Base-by-base conservation (phyloP, 257 asterid species). In the Solanum ossicruentum region DNA sequence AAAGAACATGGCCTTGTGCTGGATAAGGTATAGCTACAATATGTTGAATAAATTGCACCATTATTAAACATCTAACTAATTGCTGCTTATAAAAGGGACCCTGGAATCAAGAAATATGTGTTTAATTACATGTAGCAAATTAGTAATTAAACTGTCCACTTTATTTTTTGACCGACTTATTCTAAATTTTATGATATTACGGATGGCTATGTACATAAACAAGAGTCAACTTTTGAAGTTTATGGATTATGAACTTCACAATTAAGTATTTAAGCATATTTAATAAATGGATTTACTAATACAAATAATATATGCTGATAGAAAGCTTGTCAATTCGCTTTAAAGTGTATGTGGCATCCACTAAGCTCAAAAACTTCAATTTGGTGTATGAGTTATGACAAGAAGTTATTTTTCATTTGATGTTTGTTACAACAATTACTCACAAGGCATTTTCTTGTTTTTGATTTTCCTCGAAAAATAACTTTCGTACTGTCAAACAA, bases 1-100 rank as follows among this genome's bases (percentile, higher is more conserved):
- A 95, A 60, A 94, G 89, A 6, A 94, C 97, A 85, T 93, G 97
- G 63, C 97, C 98, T 84, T 94, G 98, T 79, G 95, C 97, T 83
- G 97, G 98, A 87, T 86, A 92, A 13, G 98, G 93, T 39, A 94
- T 36, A 12, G 88, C 91, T 45, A 93, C 4, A 75, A 92, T 88
- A 82, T 92, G 98, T 78, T 93, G 90, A 58, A 65, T 90, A 13
- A 28, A 28, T 9, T 28, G 47, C 18, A 89, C 90, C 96, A 92
- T 92, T 32, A 17, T 72, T 43, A 72, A 41, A 43, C 36, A 17
- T 72, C 36, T 72, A n/a, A 43, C 20, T 71, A n/a, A 21, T 43
- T 71, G 16, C 36, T 72, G 55, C 56, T 71, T 43, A 43, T 71
- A 43, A 43, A 43, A 20, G 80, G 56, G 78, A 18, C 11, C 78